Evolutionary conservation across 768 basidiomycete genomes (phyloP).

Genomic region (Psilocybe sp.): DNA sequence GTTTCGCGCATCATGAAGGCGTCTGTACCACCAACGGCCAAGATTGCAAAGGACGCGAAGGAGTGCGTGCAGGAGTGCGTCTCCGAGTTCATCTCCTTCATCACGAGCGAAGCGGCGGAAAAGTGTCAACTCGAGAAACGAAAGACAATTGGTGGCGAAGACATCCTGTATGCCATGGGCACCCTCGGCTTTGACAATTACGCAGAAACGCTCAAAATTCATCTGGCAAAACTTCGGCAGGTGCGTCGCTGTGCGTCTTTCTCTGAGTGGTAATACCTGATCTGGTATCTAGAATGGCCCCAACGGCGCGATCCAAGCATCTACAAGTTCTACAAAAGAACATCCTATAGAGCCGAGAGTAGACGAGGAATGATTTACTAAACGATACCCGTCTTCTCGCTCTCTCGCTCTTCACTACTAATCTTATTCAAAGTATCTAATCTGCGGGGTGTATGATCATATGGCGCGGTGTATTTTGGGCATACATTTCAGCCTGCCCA

Average conservation of each 20-base stretch:
- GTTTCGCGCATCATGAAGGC: slow-evolving; percentile 98
- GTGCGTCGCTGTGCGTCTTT: slow-evolving; percentile 31
- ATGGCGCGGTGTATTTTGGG: no score
- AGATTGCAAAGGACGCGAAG: slow-evolving; percentile 97
- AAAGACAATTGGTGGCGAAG: slow-evolving; percentile 97
- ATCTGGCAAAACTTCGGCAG: slow-evolving; percentile 86
- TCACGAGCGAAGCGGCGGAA: slow-evolving; percentile 95
- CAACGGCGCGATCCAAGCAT: not conserved
- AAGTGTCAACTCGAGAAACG: slow-evolving; percentile 93
- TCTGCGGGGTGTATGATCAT: not conserved
- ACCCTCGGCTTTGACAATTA: slow-evolving; percentile 94
- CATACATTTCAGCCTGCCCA: no score
- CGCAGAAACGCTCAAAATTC: slow-evolving; percentile 87
- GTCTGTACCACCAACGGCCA: slow-evolving; percentile 84
- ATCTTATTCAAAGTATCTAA: slow-evolving; percentile 11
- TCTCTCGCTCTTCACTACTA: not conserved
- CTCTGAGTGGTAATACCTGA: not conserved
- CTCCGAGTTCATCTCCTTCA: slow-evolving; percentile 97
- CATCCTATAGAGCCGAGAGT: slow-evolving; percentile 27
- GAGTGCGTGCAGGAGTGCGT: slow-evolving; percentile 99
- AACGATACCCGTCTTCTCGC: no score
- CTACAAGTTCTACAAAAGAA: slow-evolving; percentile 17
- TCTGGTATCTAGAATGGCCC: not conserved
- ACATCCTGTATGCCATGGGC: slow-evolving; percentile 93
- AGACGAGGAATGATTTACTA: slow-evolving; percentile 21